These are phyloP conservation scores for Penicillium macrosclerotiorum DNA, from an alignment of 495 filamentous ascomycete species.

Conservation along the genomic window DNA sequence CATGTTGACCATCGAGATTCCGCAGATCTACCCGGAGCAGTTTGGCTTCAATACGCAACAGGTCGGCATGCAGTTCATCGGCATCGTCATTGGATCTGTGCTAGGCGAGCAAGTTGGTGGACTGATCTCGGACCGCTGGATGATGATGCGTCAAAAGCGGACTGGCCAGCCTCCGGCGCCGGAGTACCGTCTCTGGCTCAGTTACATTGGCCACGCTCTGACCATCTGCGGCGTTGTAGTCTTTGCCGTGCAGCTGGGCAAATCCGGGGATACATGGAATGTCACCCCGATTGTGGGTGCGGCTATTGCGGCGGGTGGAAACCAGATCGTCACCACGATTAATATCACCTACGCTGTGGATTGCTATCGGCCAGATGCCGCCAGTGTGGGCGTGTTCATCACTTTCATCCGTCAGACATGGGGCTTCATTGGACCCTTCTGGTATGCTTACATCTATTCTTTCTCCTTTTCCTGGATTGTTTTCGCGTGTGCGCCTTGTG, in stretches of 20 bases:
- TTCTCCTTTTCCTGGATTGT: not conserved
- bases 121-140: slow-evolving; percentile 49
- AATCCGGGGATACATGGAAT: slow-evolving; percentile 43
- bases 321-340: slow-evolving; percentile 58
- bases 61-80: slow-evolving; percentile 53
- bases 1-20: slow-evolving; percentile 50
- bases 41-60: slow-evolving; percentile 53
- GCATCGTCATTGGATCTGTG: slow-evolving; percentile 53
- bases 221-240: slow-evolving; percentile 51
- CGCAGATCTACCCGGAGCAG: slow-evolving; percentile 48
- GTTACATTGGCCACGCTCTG: slow-evolving; percentile 47
- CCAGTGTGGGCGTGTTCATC: slow-evolving; percentile 56
- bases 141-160: slow-evolving; percentile 32
- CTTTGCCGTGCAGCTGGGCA: slow-evolving; percentile 46
- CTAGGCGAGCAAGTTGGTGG: slow-evolving; percentile 58
- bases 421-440: slow-evolving; percentile 61
- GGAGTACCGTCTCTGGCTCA: slow-evolving; percentile 54
- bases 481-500: not conserved
- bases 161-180: slow-evolving; percentile 27
- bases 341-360: slow-evolving; percentile 58
- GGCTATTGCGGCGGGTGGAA: slow-evolving; percentile 50
- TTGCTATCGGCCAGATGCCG: slow-evolving; percentile 47
- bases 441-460: slow-evolving; percentile 27
- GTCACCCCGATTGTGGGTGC: slow-evolving; percentile 51
- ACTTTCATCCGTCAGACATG: slow-evolving; percentile 53